These are phyloP conservation scores for Dendrothele bispora DNA, from an alignment of 768 basidiomycete species.

Conservation along the genomic window DNA sequence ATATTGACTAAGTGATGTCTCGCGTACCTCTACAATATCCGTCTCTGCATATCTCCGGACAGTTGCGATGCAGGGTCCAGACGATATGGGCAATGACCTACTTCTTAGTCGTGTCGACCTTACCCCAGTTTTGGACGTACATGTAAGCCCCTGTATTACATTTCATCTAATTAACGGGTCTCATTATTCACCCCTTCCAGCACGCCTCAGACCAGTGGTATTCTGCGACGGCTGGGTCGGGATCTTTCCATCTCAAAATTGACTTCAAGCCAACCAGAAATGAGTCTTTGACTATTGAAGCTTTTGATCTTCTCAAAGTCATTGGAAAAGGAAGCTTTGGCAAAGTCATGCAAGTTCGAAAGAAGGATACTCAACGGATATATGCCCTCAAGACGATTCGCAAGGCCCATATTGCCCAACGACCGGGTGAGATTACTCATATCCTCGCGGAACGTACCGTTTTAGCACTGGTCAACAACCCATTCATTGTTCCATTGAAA, in stretches of 20 bases:
- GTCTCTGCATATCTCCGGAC: conserved; percentile 92
- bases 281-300: conserved; percentile 90
- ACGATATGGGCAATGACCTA: conserved; percentile 97
- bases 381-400: conserved; percentile 98
- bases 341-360: conserved; percentile 99
- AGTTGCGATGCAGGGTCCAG: conserved; percentile 67
- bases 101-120: conserved; percentile 93
- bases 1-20: conserved; percentile 92
- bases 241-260: conserved; percentile 94
- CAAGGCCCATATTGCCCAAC: conserved; percentile 95
- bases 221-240: conserved; percentile 75
- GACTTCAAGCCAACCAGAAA: conserved; percentile 87
- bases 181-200: conserved; percentile 31
- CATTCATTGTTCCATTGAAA: conserved; percentile 98
- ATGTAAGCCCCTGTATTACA: conserved; percentile 43
- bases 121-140: conserved; percentile 77
- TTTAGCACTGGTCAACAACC: conserved; percentile 94
- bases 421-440: conserved; percentile 96
- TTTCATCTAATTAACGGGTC: conserved; percentile 3
- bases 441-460: conserved; percentile 97
- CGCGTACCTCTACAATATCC: conserved; percentile 87
- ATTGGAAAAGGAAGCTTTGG: conserved; percentile 98
- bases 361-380: conserved; percentile 96
- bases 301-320: conserved; percentile 95
- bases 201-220: conserved; percentile 92